Percentiles rank a stretch among this genome's conserved stretches.
Evolutionary conservation across 2,329 filamentous ascomycete species (phyloP).

Genomic region (Neofusicoccum kwambonambiense): DNA sequence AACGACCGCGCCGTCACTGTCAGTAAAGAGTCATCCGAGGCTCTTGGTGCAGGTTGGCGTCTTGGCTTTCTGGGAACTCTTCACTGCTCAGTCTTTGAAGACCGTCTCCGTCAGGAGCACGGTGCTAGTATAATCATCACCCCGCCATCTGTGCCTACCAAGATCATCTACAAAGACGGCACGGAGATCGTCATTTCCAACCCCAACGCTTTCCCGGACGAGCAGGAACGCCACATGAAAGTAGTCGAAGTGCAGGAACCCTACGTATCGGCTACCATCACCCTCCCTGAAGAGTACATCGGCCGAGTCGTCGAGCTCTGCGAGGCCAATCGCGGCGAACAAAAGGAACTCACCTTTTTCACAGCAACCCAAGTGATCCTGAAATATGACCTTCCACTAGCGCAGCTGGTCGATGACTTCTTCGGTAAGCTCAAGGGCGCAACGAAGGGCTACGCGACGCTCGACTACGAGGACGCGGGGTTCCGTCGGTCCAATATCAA

Average conservation of each 20-base stretch:
- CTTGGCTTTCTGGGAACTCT: constrained; percentile 94
- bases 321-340: constrained; percentile 82
- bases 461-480: constrained; percentile 95
- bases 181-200: constrained; percentile 77
- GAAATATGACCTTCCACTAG: constrained; percentile 84
- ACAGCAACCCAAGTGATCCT: constrained; percentile 89
- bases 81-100: constrained; percentile 98
- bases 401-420: constrained; percentile 91
- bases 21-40: constrained; percentile 91
- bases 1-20: constrained; percentile 95
- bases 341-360: constrained; percentile 88
- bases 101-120: constrained; percentile 89
- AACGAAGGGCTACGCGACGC: constrained; percentile 91
- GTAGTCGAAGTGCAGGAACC: constrained; percentile 67
- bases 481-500: constrained; percentile 78
- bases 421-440: constrained; percentile 94
- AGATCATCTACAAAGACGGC: constrained; percentile 77
- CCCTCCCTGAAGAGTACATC: constrained; percentile 88
- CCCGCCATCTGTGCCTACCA: constrained; percentile 90
- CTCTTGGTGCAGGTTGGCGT: constrained; percentile 89
- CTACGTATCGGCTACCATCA: constrained; percentile 80
- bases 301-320: constrained; percentile 94
- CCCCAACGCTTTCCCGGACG: constrained; percentile 83
- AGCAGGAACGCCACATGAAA: constrained; percentile 50
- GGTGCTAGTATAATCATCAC: constrained; percentile 95